Conservation (phyloP, 306 rosid genomes). For the Quercus robur region DNA sequence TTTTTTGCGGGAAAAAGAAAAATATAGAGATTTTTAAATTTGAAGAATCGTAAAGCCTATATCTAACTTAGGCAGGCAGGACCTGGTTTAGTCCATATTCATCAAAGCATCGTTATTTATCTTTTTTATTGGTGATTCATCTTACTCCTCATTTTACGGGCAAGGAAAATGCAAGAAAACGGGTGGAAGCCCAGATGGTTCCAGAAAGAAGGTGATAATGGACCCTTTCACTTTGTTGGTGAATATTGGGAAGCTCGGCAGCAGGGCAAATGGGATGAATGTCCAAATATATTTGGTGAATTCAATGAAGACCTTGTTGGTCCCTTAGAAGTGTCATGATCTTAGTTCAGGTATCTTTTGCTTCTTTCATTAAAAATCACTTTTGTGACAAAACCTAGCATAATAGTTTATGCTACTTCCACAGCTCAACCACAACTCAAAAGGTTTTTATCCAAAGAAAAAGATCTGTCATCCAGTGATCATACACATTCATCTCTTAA, state of each 20-base stretch:
- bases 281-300: conserved; percentile 88
- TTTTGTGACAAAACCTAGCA: too few relatives aligned
- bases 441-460: background rate
- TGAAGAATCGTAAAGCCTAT: too few relatives aligned
- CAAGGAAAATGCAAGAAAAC: conserved; percentile 89
- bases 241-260: conserved; percentile 90
- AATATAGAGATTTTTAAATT: too few relatives aligned
- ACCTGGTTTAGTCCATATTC: background rate
- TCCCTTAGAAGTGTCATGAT: conserved; percentile 45
- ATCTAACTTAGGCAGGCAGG: too few relatives aligned
- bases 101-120: background rate
- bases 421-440: too few relatives aligned
- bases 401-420: too few relatives aligned
- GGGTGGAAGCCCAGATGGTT: conserved; percentile 97
- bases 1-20: too few relatives aligned
- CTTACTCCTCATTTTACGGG: conserved; percentile 35
- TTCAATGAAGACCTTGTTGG: conserved; percentile 38
- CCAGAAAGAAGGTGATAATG: conserved; percentile 58
- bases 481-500: background rate
- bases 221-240: conserved; percentile 65
- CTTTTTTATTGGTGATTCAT: background rate
- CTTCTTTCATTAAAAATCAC: background rate
- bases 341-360: conserved; percentile 31
- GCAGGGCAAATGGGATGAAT: conserved; percentile 69
- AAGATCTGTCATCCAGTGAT: background rate